Percentiles rank a stretch among this genome's conserved stretches.
phyloP scores from a whole-genome alignment of 2,329 filamentous ascomycete species.

The Alternaria rosae region DNA sequence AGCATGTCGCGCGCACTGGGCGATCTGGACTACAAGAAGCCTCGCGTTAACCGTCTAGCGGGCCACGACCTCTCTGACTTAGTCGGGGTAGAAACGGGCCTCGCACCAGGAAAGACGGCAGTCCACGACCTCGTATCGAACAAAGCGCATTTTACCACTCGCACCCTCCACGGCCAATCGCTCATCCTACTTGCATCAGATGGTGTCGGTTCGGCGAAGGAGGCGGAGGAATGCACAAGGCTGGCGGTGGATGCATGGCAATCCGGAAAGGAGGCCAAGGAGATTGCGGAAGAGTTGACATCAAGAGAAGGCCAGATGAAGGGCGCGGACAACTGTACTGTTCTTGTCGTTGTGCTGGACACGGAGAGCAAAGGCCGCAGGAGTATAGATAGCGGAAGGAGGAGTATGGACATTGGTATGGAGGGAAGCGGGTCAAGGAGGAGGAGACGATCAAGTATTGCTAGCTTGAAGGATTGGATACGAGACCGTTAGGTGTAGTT shows the following conservation, averaged over 20 bases:
- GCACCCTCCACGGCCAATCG: conserved; percentile 24
- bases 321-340: conserved; percentile 34
- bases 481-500: conserved; percentile 7
- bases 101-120: conserved; percentile 30
- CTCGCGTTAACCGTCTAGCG: conserved; percentile 33
- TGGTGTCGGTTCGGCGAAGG: conserved; percentile 28
- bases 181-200: conserved; percentile 32
- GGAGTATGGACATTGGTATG: conserved; percentile 12
- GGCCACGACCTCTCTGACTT: conserved; percentile 34
- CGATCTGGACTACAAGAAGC: conserved; percentile 33
- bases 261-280: conserved; percentile 19
- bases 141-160: conserved; percentile 30
- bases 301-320: conserved; percentile 19
- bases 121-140: conserved; percentile 32
- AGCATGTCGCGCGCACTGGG: conserved; percentile 36
- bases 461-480: conserved; percentile 24
- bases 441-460: conserved; percentile 17
- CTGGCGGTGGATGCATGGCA: conserved; percentile 25
- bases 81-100: conserved; percentile 31
- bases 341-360: conserved; percentile 28
- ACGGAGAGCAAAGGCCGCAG: conserved; percentile 19
- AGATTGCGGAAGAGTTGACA: conserved; percentile 29
- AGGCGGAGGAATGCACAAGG: conserved; percentile 26
- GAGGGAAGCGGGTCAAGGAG: conserved; percentile 8
- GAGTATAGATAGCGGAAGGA: conserved; percentile 16